phyloP scores from a whole-genome alignment of 148 eudicot species.

The Simmondsia chinensis region DNA sequence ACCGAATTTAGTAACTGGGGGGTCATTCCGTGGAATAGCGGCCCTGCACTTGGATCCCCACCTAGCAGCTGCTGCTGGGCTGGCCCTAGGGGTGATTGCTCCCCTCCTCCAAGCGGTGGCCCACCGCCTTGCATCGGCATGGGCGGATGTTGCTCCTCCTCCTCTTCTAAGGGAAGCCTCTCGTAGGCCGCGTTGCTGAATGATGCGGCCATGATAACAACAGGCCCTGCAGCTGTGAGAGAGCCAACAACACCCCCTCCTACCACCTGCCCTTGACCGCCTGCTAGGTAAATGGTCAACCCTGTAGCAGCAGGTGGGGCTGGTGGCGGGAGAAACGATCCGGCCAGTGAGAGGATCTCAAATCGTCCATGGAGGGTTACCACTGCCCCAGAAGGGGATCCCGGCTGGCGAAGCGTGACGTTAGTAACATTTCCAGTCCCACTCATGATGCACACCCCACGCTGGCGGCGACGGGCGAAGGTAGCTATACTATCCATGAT shows the following conservation, averaged over 20 bases:
- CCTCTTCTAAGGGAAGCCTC: slow-evolving; percentile 76
- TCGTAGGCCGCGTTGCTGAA: slow-evolving; percentile 87
- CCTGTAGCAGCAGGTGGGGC: slow-evolving; percentile 86
- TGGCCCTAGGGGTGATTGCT: slow-evolving; percentile 9
- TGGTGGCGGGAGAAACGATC: slow-evolving; percentile 75
- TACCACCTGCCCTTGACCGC: slow-evolving; percentile 84
- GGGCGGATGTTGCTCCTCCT: slow-evolving; percentile 17
- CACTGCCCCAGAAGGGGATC: slow-evolving; percentile 34
- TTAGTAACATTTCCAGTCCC: slow-evolving; percentile 72
- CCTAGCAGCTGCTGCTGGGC: slow-evolving; percentile 24
- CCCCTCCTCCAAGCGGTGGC: slow-evolving; percentile 17
- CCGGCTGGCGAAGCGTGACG: slow-evolving; percentile 87
- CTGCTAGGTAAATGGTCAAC: slow-evolving; percentile 63
- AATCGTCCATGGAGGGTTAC: slow-evolving; percentile 75
- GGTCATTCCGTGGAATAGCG: slow-evolving; percentile 64
- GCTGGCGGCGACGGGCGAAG: slow-evolving; percentile 66
- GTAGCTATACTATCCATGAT: slow-evolving; percentile 58
- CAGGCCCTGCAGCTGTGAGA: slow-evolving; percentile 60
- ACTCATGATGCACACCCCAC: slow-evolving; percentile 72
- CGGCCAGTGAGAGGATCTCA: slow-evolving; percentile 69
- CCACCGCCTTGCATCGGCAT: slow-evolving; percentile 38
- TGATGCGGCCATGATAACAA: slow-evolving; percentile 80
- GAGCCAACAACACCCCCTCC: slow-evolving; percentile 79
- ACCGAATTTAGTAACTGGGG: slow-evolving; percentile 54
- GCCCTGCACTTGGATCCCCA: slow-evolving; percentile 18